Evolutionary conservation across 1,139 yeast genomes (phyloP), one percentile per base, ranked within the genome.

Genomic region (Debaryomyces sp.): DNA sequence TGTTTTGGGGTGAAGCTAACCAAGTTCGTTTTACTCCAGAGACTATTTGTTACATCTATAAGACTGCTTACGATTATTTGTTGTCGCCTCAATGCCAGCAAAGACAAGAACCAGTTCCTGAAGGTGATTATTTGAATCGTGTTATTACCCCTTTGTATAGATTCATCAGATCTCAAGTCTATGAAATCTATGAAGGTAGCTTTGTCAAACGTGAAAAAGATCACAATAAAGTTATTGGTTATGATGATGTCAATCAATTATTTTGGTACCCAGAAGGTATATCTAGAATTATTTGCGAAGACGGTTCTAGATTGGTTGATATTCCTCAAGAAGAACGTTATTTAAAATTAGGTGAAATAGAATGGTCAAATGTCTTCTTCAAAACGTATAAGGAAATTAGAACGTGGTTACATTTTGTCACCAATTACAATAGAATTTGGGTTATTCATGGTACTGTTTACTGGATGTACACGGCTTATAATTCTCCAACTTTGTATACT

Each of bases 221-320:
- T 71, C 99, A 95, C 76, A 88, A 91, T 77, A 81, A 88, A 66
- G 82, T 94, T 58, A 86, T 94, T 65, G 99, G 99, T 70, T 94
- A 94, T 69, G 99, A 94, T 77, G 99, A 95, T 77, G 96, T 94
- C 53, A 94, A 95, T 73, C 99, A 95, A 78, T 82, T 94, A 61
- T 94, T 94, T 75, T 94, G 99, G 99, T 95, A 94, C 73, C 98
- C 99, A 40, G 98, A 94, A 74, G 99, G 99, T 78, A 88, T 94
- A 61, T 88, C 95, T 53, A 87, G 96, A 74, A 92, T 94, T 63
- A 81, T 87, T 45, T 83, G 92, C 64, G 92, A 87, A 66, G 98
- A 94, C 68, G 96, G 96, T 56, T 78, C 96, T 32, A 85, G 96
- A 68, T 78, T 94, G 65, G 90, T 94, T 49, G 99, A 95, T 62